Percentiles rank a stretch among this genome's conserved stretches.
phyloP scores from a whole-genome alignment of 2,329 filamentous ascomycete species.

The Aspergillus unguis region DNA sequence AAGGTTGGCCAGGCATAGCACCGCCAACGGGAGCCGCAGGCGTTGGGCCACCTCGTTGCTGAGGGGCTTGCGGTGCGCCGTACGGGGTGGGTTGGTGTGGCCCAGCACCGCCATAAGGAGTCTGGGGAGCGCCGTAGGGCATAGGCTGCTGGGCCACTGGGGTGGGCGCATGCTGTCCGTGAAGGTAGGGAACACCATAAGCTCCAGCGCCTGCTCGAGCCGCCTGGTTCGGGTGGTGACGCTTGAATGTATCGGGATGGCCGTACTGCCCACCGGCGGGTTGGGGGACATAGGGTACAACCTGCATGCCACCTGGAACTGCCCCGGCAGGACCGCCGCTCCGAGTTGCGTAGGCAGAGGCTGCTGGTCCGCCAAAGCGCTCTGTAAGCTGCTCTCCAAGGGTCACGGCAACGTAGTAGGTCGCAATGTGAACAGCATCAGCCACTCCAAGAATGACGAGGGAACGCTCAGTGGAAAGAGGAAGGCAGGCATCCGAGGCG shows the following conservation, averaged over 20 bases:
- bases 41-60: conserved; percentile 65
- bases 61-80: conserved; percentile 59
- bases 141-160: conserved; percentile 64
- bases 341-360: conserved; percentile 95
- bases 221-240: conserved; percentile 66
- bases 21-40: conserved; percentile 64
- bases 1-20: conserved; percentile 72
- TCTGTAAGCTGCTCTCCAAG: conserved; percentile 95
- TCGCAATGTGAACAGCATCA: conserved; percentile 97
- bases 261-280: conserved; percentile 90
- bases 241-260: conserved; percentile 77
- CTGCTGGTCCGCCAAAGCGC: conserved; percentile 89
- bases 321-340: conserved; percentile 90
- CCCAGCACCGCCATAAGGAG: conserved; percentile 72
- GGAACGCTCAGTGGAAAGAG: conserved; percentile 94
- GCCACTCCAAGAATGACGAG: conserved; percentile 96
- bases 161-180: conserved; percentile 57
- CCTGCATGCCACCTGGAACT: conserved; percentile 96
- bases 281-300: conserved; percentile 95
- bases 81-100: conserved; percentile 73
- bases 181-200: conserved; percentile 69
- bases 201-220: conserved; percentile 70
- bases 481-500: conserved; percentile 90
- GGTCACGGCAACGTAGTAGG: conserved; percentile 98
- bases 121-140: conserved; percentile 75